Percentiles rank a stretch among this genome's conserved stretches.
phyloP scores from a whole-genome alignment of 208 protist genomes.

The Tritrichomonas musculus region DNA sequence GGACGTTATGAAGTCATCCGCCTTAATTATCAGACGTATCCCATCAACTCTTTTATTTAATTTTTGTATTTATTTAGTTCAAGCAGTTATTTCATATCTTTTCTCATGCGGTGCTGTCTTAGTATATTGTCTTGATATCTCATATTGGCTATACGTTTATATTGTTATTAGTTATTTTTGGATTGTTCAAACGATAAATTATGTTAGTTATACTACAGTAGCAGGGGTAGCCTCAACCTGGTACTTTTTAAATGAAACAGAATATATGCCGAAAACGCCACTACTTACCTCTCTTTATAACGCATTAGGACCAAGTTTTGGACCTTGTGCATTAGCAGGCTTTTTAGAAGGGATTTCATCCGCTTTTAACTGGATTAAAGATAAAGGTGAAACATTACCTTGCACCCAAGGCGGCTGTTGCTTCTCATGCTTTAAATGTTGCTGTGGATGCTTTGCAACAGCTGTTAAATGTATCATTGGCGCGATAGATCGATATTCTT shows the following conservation, averaged over 20 bases:
- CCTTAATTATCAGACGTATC: background rate
- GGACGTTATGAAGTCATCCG: background rate
- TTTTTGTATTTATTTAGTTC: background rate
- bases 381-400: background rate
- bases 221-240: background rate
- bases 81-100: background rate
- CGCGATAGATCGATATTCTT: background rate
- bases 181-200: background rate
- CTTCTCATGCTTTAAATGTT: background rate
- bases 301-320: background rate
- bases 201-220: background rate
- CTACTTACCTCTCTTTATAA: background rate
- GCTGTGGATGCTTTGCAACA: background rate
- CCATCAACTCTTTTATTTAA: background rate
- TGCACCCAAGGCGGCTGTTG: background rate
- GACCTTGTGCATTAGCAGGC: background rate
- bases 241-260: background rate
- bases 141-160: background rate
- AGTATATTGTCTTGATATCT: background rate
- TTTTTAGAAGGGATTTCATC: background rate
- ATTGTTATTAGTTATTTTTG: background rate
- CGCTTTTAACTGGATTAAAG: background rate
- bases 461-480: background rate
- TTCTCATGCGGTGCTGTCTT: background rate
- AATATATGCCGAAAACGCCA: background rate